Percentiles rank a stretch among this genome's conserved stretches.
These are phyloP conservation scores for Rhizophora apiculata DNA, from an alignment of 345 rosid genomes.

Conservation along the genomic window DNA sequence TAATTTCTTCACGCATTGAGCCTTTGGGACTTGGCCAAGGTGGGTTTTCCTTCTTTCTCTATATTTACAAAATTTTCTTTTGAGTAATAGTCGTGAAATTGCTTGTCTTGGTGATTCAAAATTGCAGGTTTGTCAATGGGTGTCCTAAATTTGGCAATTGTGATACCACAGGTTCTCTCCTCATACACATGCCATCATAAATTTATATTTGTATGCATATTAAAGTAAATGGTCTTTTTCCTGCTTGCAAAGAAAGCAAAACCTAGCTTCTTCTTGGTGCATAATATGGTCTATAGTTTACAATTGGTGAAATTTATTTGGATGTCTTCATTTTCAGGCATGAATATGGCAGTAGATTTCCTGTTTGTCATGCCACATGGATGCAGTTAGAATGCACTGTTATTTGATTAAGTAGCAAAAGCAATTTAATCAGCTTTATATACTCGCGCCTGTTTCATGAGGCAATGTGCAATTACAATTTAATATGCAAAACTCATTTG, in stretches of 20 bases:
- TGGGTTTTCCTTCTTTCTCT: slow-evolving; percentile 22
- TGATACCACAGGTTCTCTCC: slow-evolving; percentile 79
- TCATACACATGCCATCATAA: slow-evolving; percentile 3
- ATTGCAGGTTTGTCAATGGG: slow-evolving; percentile 93
- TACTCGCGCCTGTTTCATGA: not conserved
- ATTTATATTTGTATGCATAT: no score
- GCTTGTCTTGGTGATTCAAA: slow-evolving; percentile 19
- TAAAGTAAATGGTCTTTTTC: no score
- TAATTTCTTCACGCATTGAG: slow-evolving; percentile 83
- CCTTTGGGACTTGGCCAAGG: slow-evolving; percentile 97
- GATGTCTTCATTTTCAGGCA: not conserved
- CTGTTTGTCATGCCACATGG: not conserved
- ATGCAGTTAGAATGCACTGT: not conserved
- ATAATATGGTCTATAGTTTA: no score
- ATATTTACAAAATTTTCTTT: not conserved
- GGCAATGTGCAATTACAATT: not conserved
- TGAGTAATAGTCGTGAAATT: slow-evolving; percentile 16
- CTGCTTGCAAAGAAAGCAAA: no score
- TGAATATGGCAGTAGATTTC: not conserved
- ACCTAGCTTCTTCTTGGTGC: no score
- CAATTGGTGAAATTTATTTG: no score
- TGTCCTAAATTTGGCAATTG: slow-evolving; percentile 89
- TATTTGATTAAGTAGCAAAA: not conserved
- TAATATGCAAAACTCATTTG: no score
- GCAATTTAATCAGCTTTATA: not conserved